Percentiles rank a stretch among this genome's conserved stretches.
phyloP scores from a whole-genome alignment of 257 asterid genomes.

The Solanum clarkiae region DNA sequence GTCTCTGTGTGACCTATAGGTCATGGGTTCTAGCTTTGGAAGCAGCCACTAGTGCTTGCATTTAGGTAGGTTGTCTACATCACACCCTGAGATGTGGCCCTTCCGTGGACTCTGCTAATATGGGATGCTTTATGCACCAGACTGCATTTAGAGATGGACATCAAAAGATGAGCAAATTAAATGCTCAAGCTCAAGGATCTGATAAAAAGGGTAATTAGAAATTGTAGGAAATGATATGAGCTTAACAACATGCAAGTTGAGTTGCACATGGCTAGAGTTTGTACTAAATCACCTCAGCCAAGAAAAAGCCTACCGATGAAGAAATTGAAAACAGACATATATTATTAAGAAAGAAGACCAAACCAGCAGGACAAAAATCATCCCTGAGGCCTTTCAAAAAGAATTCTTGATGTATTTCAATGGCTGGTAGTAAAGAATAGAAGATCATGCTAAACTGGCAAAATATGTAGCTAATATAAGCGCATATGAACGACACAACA shows the following conservation, averaged over 20 bases:
- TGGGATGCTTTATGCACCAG: not conserved
- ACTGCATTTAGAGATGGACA: not conserved
- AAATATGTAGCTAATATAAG: not conserved
- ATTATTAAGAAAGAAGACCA: not conserved
- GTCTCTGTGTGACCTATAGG: not conserved
- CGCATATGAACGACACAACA: not conserved
- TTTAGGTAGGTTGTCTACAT: not conserved
- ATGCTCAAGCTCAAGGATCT: not conserved
- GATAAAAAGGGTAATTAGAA: not conserved
- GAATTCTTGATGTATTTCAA: not conserved
- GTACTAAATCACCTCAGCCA: not conserved
- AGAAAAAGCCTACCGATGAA: not conserved
- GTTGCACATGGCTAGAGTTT: not conserved
- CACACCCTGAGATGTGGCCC: not conserved
- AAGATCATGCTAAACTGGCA: not conserved
- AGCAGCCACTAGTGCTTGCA: not conserved
- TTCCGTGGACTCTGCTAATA: not conserved
- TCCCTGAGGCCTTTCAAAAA: not conserved
- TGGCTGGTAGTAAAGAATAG: not conserved
- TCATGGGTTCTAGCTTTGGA: not conserved
- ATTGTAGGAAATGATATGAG: not conserved
- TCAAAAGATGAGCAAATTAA: not conserved
- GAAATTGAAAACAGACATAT: not conserved
- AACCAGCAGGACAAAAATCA: not conserved
- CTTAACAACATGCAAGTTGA: not conserved